phyloP scores from a whole-genome alignment of 345 rosid genomes.

The Passiflora organensis region DNA sequence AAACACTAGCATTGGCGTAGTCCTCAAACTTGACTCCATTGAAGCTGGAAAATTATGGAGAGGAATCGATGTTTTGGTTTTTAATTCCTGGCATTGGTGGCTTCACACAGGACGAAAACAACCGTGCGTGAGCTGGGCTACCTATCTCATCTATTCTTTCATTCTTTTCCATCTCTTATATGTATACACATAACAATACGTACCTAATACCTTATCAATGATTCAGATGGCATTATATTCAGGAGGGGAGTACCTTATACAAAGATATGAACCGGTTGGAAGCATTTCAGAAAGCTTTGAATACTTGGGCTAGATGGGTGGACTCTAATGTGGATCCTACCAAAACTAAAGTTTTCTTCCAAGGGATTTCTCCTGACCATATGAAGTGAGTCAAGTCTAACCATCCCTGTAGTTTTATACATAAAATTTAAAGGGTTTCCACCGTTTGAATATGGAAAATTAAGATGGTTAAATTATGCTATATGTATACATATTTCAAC shows the following conservation, averaged over 20 bases:
- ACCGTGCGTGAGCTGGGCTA: constrained; percentile 48
- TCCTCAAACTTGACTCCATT: constrained; percentile 57
- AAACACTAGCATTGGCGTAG: constrained; percentile 25
- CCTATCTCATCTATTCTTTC: neutral
- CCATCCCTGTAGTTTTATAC: too few species aligned
- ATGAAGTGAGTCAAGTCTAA: constrained; percentile 20
- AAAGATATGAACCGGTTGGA: constrained; percentile 54
- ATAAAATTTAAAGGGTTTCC: too few species aligned
- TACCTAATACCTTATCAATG: neutral
- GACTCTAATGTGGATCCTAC: constrained; percentile 37
- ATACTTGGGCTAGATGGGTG: constrained; percentile 70
- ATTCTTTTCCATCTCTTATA: neutral
- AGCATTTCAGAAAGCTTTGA: constrained; percentile 57
- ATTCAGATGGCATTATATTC: constrained; percentile 58
- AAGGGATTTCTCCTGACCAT: constrained; percentile 53
- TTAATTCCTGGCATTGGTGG: constrained; percentile 98
- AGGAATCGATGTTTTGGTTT: constrained; percentile 48
- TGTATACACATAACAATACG: neutral
- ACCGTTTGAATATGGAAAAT: too few species aligned
- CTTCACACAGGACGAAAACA: constrained; percentile 71
- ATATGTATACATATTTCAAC: too few species aligned
- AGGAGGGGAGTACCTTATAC: constrained; percentile 22
- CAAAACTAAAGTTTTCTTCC: constrained; percentile 55
- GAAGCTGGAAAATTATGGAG: constrained; percentile 48
- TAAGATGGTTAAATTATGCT: too few species aligned